phyloP scores from a whole-genome alignment of 164 flowering plant species.

The Tetracentron sinense region DNA sequence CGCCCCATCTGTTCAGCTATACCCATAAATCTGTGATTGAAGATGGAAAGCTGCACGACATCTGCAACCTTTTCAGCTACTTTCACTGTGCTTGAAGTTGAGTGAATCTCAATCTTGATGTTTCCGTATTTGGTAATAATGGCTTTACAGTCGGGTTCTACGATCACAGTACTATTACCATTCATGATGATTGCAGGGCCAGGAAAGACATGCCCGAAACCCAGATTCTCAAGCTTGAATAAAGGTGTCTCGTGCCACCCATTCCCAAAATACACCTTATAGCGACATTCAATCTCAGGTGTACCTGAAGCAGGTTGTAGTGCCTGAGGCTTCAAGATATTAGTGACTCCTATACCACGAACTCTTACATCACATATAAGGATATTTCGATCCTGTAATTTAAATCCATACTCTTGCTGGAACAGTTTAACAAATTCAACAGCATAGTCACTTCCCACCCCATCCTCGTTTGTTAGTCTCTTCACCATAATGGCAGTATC shows the following conservation, averaged over 20 bases:
- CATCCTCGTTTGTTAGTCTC: conserved; percentile 32
- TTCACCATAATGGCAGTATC: conserved; percentile 99
- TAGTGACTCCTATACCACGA: conserved; percentile 89
- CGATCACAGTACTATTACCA: conserved; percentile 93
- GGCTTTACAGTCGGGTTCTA: conserved; percentile 84
- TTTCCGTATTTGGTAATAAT: conserved; percentile 77
- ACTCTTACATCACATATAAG: conserved; percentile 88
- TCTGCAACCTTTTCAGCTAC: conserved; percentile 71
- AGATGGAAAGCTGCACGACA: conserved; percentile 94
- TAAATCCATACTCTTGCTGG: conserved; percentile 91
- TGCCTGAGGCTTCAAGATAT: conserved; percentile 63
- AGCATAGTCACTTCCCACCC: conserved; percentile 50
- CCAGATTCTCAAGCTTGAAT: conserved; percentile 78
- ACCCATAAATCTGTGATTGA: conserved; percentile 96
- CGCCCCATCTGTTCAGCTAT: conserved; percentile 99
- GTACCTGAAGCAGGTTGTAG: conserved; percentile 32
- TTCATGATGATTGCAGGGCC: conserved; percentile 96
- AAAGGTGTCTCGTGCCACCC: conserved; percentile 78
- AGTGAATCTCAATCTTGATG: conserved; percentile 70
- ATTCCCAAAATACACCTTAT: conserved; percentile 66
- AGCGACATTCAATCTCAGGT: conserved; percentile 50
- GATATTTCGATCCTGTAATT: conserved; percentile 71
- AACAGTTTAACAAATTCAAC: conserved; percentile 70
- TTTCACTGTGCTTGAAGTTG: conserved; percentile 34
- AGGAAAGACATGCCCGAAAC: conserved; percentile 54